Evolutionary conservation across 495 filamentous ascomycete genomes (phyloP).

Genomic region (Aspergillus incahuasiensis): DNA sequence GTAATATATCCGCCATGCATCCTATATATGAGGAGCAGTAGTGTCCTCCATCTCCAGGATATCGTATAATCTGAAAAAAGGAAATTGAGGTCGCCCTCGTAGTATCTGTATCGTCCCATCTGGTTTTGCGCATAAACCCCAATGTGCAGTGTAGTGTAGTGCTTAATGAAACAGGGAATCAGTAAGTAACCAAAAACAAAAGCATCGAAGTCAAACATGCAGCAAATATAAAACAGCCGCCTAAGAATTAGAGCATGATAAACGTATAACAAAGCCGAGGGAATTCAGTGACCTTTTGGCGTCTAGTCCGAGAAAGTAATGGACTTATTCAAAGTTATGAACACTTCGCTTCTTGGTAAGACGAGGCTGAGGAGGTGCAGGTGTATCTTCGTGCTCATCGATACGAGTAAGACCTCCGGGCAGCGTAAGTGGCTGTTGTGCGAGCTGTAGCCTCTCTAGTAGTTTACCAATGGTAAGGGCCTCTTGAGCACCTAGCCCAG

Average conservation of each 20-base stretch:
- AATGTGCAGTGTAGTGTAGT: background rate
- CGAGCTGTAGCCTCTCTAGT: slow-evolving; percentile 80
- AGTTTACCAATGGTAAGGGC: slow-evolving; percentile 77
- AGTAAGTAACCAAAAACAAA: slow-evolving; percentile 4
- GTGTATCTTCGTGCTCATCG: slow-evolving; percentile 42
- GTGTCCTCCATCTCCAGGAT: background rate
- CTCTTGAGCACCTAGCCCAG: slow-evolving; percentile 69
- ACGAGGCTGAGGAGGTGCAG: slow-evolving; percentile 33
- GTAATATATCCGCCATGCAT: slow-evolving; percentile 1
- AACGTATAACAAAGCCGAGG: background rate
- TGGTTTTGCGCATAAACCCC: slow-evolving; percentile 8
- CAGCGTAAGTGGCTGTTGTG: slow-evolving; percentile 49
- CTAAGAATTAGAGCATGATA: slow-evolving; percentile 13
- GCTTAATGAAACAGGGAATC: slow-evolving; percentile 21
- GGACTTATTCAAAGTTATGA: slow-evolving; percentile 33
- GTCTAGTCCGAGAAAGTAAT: background rate
- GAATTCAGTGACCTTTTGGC: background rate
- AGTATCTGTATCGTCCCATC: slow-evolving; percentile 16
- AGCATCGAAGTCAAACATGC: slow-evolving; percentile 9
- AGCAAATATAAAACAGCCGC: slow-evolving; percentile 18
- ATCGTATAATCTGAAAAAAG: slow-evolving; percentile 7
- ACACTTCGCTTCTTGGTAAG: slow-evolving; percentile 53
- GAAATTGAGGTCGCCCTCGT: slow-evolving; percentile 23
- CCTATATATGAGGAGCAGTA: background rate
- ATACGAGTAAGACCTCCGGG: slow-evolving; percentile 68